These are phyloP conservation scores for Picochlorum costavermella DNA, from an alignment of 139 green algal species.

Conservation along the genomic window DNA sequence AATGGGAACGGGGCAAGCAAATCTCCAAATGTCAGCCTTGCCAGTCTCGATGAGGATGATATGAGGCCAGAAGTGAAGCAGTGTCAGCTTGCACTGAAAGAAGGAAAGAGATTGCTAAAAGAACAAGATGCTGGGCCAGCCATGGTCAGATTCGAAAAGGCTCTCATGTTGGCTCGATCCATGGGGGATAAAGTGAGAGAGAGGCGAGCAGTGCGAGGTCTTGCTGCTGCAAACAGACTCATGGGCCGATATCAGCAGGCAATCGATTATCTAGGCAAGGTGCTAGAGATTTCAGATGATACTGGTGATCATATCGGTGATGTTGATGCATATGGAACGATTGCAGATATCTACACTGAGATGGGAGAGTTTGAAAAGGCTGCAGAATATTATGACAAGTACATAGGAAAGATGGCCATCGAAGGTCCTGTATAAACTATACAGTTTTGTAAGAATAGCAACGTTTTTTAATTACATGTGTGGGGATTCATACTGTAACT, in stretches of 20 bases:
- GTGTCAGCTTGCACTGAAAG: constrained; percentile 56
- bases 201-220: constrained; percentile 70
- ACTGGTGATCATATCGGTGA: constrained; percentile 70
- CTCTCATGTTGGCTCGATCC: constrained; percentile 73
- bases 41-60: constrained; percentile 73
- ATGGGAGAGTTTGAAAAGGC: constrained; percentile 85
- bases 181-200: constrained; percentile 67
- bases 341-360: constrained; percentile 91
- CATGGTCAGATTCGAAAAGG: constrained; percentile 91
- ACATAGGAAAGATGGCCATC: constrained; percentile 59
- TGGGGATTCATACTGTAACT: constrained; percentile 4
- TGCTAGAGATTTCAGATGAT: constrained; percentile 71
- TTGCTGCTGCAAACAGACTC: constrained; percentile 68
- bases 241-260: constrained; percentile 59
- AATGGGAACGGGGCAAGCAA: not conserved
- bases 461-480: constrained; percentile 1
- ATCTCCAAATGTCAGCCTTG: constrained; percentile 22
- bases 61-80: constrained; percentile 51
- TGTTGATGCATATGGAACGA: constrained; percentile 82
- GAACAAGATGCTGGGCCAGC: constrained; percentile 63
- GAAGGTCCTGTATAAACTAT: constrained; percentile 51
- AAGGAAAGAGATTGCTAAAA: constrained; percentile 85
- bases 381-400: constrained; percentile 79
- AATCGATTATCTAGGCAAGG: constrained; percentile 76
- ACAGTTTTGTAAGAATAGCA: not conserved